phyloP scores from a whole-genome alignment of 1,139 yeast genomes.

The Diutina sp. region DNA sequence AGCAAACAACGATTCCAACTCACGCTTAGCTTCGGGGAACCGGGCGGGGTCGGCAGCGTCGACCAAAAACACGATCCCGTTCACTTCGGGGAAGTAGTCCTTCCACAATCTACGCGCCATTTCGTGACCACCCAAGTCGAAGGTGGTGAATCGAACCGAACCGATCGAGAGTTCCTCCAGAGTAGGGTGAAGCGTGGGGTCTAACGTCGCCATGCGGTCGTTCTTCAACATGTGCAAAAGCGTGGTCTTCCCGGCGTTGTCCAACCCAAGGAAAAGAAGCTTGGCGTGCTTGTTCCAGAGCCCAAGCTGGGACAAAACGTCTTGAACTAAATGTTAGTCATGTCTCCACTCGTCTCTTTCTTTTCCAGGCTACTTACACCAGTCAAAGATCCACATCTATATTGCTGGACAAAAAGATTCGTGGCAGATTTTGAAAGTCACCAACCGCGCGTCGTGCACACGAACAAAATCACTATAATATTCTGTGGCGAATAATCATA shows the following conservation, averaged over 20 bases:
- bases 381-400: conserved; percentile 9
- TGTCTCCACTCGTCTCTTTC: background rate
- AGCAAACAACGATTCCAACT: conserved; percentile 81
- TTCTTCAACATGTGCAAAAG: conserved; percentile 93
- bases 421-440: background rate
- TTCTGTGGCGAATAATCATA: background rate
- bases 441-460: background rate
- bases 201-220: conserved; percentile 93
- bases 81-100: conserved; percentile 97
- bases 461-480: background rate
- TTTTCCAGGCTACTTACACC: conserved; percentile 7
- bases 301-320: conserved; percentile 85
- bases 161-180: conserved; percentile 97
- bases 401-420: background rate
- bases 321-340: conserved; percentile 46
- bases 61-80: conserved; percentile 91
- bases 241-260: conserved; percentile 98
- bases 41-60: conserved; percentile 97
- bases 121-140: conserved; percentile 96
- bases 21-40: conserved; percentile 88
- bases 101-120: conserved; percentile 99
- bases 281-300: conserved; percentile 98
- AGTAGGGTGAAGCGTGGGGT: conserved; percentile 97
- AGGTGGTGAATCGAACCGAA: conserved; percentile 90
- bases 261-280: conserved; percentile 87